Conservation (phyloP, 2,329 filamentous ascomycete species). For the Myriosclerotinia scirpicola region DNA sequence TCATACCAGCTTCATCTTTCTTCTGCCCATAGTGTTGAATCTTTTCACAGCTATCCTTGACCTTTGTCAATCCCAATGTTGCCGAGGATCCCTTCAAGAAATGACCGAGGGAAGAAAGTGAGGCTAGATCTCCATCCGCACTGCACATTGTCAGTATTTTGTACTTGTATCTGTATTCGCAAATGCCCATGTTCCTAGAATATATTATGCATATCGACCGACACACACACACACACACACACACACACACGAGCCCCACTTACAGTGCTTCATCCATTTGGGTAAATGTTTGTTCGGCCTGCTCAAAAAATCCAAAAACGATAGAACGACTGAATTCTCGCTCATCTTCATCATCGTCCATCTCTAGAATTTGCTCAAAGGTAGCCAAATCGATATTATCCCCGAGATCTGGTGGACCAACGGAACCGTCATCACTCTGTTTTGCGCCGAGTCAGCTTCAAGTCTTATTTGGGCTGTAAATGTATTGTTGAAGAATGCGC, state of each 20-base stretch:
- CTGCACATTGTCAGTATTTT: slow-evolving; percentile 46
- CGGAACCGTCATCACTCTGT: slow-evolving; percentile 41
- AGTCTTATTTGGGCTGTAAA: background rate
- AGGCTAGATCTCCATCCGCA: slow-evolving; percentile 63
- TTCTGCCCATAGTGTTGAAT: slow-evolving; percentile 89
- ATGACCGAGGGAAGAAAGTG: slow-evolving; percentile 82
- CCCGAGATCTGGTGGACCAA: slow-evolving; percentile 55
- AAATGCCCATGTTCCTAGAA: background rate
- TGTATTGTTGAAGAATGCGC: background rate
- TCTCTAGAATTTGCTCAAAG: slow-evolving; percentile 95
- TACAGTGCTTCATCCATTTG: slow-evolving; percentile 85
- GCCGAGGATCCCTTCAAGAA: slow-evolving; percentile 97
- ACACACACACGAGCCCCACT: slow-evolving; percentile 45
- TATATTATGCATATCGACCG: slow-evolving; percentile 13
- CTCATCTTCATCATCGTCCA: slow-evolving; percentile 89
- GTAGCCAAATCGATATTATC: slow-evolving; percentile 76
- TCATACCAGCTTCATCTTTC: slow-evolving; percentile 74
- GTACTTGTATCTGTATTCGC: slow-evolving; percentile 21
- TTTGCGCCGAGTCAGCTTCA: slow-evolving; percentile 23
- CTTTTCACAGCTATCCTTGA: slow-evolving; percentile 92
- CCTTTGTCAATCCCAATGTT: slow-evolving; percentile 84
- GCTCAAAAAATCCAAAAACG: slow-evolving; percentile 88
- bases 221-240: slow-evolving; percentile 30
- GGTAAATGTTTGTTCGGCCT: slow-evolving; percentile 80
- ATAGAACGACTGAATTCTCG: slow-evolving; percentile 86